Evolutionary conservation across 139 green algal species (phyloP), one percentile per base, ranked within the genome.

Genomic region (Asterochloris erici): DNA sequence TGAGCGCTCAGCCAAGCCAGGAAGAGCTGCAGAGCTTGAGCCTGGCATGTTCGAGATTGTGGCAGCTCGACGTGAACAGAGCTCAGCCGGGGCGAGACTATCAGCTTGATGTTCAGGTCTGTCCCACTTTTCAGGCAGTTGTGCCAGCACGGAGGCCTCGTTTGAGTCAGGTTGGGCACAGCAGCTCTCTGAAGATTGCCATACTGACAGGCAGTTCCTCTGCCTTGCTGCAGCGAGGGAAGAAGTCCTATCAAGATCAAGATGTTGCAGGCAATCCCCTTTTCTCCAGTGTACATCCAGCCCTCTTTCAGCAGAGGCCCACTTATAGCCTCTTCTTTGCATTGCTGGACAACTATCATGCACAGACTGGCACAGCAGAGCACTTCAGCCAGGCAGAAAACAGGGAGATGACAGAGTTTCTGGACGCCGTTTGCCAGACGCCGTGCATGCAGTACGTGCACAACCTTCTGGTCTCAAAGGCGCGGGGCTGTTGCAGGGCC

Each of bases 261-360:
- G 90, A 94, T 47, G 82, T 80, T 0, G 88, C 88, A 1, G 12
- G n/a, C 19, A 76, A 84, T 47, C 88, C 87, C 68, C 86, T 95
- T 17, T 94, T 95, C 82, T 74, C 74, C 26, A 84, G 74, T 12
- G 90, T 95, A 0, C 88, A 77, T 61, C 68, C 77, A 12, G 63
- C 87, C 0, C 74, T 76, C 11, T 79, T 89, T 19, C 91, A 87
- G 83, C 69, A 86, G 63, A 81, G 85, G 21, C 83, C 83, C 9
- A 95, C 89, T 0, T 95, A 87, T 76, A 63, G 14, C n/a, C 54
- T 86, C 29, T 95, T 94, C 79, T 90, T 88, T 69, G 77, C 86
- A 21, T 85, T 95, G 76, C 89, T 95, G 12, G 90, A 94, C 82
- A 93, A 93, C 85, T 94, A 94, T 83, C 71, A 84, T 24, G 86